Base-by-base conservation (phyloP, 129 eudicot species). In the Pittosporum tobira region DNA sequence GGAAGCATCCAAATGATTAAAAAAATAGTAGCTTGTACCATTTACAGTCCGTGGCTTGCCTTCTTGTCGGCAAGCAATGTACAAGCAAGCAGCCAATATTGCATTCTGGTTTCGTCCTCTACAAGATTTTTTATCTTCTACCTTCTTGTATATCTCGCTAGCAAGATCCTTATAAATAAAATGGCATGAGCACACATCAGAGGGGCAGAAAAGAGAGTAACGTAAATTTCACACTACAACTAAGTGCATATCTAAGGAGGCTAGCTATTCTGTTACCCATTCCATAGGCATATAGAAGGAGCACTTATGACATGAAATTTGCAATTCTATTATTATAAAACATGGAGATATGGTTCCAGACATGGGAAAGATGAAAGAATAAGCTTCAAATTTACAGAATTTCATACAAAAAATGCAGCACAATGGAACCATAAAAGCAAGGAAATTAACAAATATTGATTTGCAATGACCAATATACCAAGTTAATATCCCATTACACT, bases 11-110 rank as follows among this genome's bases (percentile, higher is more conserved):
- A 45, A 44, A 59, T 64, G 62, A 1, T 10, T 61, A 49, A 68
- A 37, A 58, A 52, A 57, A 51, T 43, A 63, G 61, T 59, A 52
- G 71, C 62, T 31, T 59, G 62, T 81, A 89, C 95, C 98, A 83
- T 90, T 90, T 31, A 90, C 82, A 56, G 95, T 90, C 19, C 95
- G 87, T 11, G 95, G 94, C 61, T 82, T 86, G 68, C 77, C 88
- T 71, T 86, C 98, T 75, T 91, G 95, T 22, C 94, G 76, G 68
- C 98, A 91, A 64, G 94, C 98, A 37, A 91, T 91, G 52, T 83
- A 86, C 34, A 86, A 73, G 64, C 98, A 91, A 57, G 85, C 95
- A 78, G 94, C 94, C 74, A 86, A 63, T 12, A 86, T 81, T 31
- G 94, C 94, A 69, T 91, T 95, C 71, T 80, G 85, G 49, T 86